These are phyloP conservation scores for Chionographis japonica DNA, from an alignment of 106 monocot species.

Conservation along the genomic window DNA sequence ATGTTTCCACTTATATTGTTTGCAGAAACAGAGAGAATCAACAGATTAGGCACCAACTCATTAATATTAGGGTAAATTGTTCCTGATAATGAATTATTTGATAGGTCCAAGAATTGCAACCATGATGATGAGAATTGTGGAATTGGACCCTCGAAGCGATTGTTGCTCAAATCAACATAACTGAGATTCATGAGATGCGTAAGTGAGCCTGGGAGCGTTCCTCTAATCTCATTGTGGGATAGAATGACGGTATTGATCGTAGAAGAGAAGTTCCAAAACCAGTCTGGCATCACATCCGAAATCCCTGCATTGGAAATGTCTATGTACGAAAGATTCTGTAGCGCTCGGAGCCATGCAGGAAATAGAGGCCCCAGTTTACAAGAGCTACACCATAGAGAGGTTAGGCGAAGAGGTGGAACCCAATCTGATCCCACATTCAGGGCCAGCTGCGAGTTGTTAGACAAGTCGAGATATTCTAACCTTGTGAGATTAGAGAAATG, in stretches of 20 bases:
- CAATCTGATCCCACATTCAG: slow-evolving; percentile 10
- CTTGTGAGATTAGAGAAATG: slow-evolving; percentile 8
- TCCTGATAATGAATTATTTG: slow-evolving; percentile 22
- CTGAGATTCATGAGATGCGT: background rate
- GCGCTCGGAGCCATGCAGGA: slow-evolving; percentile 16
- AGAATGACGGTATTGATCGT: background rate
- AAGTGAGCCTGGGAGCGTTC: slow-evolving; percentile 4
- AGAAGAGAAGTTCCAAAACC: slow-evolving; percentile 16
- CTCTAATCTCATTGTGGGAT: slow-evolving; percentile 5
- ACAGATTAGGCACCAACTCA: background rate
- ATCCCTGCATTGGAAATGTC: slow-evolving; percentile 10
- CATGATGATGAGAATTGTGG: background rate
- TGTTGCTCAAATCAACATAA: slow-evolving; percentile 10
- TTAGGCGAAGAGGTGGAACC: slow-evolving; percentile 10
- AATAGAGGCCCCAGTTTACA: slow-evolving; percentile 9
- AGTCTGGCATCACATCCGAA: slow-evolving; percentile 14
- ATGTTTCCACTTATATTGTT: slow-evolving; percentile 12
- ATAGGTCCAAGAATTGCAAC: slow-evolving; percentile 4
- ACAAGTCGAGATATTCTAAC: background rate
- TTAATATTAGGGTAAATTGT: background rate
- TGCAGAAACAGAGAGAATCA: slow-evolving; percentile 4
- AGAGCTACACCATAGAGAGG: background rate
- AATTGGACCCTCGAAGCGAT: slow-evolving; percentile 11
- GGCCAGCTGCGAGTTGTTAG: background rate
- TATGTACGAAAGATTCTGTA: background rate